Conservation (phyloP, 1,284 basidiomycete species). For the Chondrostereum purpureum region DNA sequence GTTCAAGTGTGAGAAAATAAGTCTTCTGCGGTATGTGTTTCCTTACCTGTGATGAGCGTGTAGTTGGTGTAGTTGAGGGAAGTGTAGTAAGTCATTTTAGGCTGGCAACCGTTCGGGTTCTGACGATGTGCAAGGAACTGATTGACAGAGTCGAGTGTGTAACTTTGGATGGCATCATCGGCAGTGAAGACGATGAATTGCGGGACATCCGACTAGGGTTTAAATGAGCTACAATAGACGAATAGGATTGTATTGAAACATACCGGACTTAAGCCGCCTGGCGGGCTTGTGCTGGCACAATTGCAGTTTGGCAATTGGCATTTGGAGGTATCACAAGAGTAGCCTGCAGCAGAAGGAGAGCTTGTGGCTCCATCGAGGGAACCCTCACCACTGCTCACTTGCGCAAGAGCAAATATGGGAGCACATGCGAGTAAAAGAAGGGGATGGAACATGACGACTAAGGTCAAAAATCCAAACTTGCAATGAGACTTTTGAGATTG, state of each 20-base stretch:
- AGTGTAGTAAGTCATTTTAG: conserved; percentile 72
- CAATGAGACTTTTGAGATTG: too few species aligned
- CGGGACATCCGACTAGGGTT: conserved; percentile 54
- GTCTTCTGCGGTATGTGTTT: background rate
- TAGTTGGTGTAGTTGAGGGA: conserved; percentile 75
- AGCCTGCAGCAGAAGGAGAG: conserved; percentile 48
- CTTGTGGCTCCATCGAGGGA: conserved; percentile 36
- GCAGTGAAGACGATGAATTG: conserved; percentile 70
- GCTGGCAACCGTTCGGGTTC: conserved; percentile 78
- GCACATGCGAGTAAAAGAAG: background rate
- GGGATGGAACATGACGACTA: background rate
- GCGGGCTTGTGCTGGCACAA: conserved; percentile 67
- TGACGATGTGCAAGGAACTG: conserved; percentile 72
- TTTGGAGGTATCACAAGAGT: conserved; percentile 58
- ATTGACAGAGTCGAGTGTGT: conserved; percentile 66
- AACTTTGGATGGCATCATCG: conserved; percentile 70
- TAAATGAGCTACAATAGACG: conserved; percentile 1
- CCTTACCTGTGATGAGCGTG: conserved; percentile 60
- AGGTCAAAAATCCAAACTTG: too few species aligned
- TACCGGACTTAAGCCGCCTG: conserved; percentile 60
- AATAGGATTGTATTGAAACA: conserved; percentile 19
- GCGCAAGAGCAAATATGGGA: background rate
- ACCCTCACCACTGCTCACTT: background rate
- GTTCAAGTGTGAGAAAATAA: background rate
- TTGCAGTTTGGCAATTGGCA: conserved; percentile 68